Evolutionary conservation across 106 monocot genomes (phyloP), one percentile per base, ranked within the genome.

Genomic region (Phalaenopsis equestris): DNA sequence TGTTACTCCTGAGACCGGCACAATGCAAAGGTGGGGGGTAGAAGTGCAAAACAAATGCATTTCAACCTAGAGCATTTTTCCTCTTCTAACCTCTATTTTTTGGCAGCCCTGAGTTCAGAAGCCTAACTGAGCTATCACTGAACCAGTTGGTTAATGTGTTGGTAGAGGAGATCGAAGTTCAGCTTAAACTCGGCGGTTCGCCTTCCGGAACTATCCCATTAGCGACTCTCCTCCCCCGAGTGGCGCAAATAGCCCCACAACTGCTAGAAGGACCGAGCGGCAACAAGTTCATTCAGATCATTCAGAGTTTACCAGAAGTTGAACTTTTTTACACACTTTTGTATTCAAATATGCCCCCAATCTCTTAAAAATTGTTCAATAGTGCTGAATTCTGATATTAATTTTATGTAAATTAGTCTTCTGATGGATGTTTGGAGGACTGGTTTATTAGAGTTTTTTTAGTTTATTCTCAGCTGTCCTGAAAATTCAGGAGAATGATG

Each of bases 321-420:
- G 81, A 91, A 61, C 77, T 92, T 47, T 98, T 98, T 81, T 92
- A 83, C 85, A 92, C 94, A 8, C 88, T 94, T 21, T 84, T 98
- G 46, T 98, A 94, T 83, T 79, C 98, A 30, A 86, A 94, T 78
- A 86, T 85, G 42, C 86, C 84, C 38, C 85, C 49, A 67, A 24
- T 76, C 49, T 30, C 24, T 48, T 76, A 19, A 74, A 74, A 12
- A 42, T 45, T 18, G 45, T 5, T 45, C 6, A 16, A 42, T n/a
- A 18, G 18, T 70, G 42, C 43, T 43, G 19, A 74, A 74, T 43
- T 42, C 6, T 45, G 43, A 74, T 17, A 39, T 42, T 42, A 42
- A 39, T 70, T 70, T 70, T 39, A 23, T 70, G 70, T 70, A 70
- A 38, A 70, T 39, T 61, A n/a, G 61, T 61, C 5, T 61, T 61